Percentiles rank a stretch among this genome's conserved stretches.
Evolutionary conservation across 768 basidiomycete genomes (phyloP).

Genomic region (Rhizopogon vulgaris): DNA sequence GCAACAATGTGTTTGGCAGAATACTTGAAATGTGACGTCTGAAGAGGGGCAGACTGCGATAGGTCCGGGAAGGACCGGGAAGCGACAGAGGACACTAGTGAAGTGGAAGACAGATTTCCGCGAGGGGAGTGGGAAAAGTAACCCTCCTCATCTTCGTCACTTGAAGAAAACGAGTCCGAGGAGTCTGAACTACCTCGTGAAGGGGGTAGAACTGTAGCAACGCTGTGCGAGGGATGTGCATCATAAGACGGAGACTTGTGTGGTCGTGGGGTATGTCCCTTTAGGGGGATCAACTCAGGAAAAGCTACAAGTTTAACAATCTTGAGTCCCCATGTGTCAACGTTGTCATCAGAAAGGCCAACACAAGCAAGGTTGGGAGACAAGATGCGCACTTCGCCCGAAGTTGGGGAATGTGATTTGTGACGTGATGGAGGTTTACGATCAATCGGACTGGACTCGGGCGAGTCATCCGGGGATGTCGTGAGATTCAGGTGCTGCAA

Average conservation of each 20-base stretch:
- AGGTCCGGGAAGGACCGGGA: constrained; percentile 43
- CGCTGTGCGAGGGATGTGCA: too few species aligned
- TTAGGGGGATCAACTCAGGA: constrained; percentile 57
- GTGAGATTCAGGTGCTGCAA: constrained; percentile 4
- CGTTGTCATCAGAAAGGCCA: constrained; percentile 61
- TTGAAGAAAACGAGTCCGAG: constrained; percentile 20
- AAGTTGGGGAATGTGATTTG: constrained; percentile 49
- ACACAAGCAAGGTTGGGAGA: constrained; percentile 72
- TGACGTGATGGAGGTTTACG: constrained; percentile 19
- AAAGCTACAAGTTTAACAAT: constrained; percentile 73
- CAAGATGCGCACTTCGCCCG: constrained; percentile 55
- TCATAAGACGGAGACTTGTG: not conserved
- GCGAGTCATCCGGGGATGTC: constrained; percentile 2
- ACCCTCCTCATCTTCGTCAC: constrained; percentile 36
- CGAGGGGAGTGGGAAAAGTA: constrained; percentile 57
- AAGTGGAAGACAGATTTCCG: constrained; percentile 28
- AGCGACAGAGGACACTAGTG: constrained; percentile 25
- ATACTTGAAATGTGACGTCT: constrained; percentile 28
- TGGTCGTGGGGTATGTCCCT: constrained; percentile 2
- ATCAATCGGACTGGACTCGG: constrained; percentile 5
- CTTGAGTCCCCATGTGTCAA: constrained; percentile 71
- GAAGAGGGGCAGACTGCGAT: constrained; percentile 21
- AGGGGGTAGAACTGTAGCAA: not conserved
- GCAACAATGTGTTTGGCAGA: constrained; percentile 32
- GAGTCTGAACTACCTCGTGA: constrained; percentile 13